Evolutionary conservation across 306 rosid species (phyloP).

Genomic region (Ochetophila trinervis): DNA sequence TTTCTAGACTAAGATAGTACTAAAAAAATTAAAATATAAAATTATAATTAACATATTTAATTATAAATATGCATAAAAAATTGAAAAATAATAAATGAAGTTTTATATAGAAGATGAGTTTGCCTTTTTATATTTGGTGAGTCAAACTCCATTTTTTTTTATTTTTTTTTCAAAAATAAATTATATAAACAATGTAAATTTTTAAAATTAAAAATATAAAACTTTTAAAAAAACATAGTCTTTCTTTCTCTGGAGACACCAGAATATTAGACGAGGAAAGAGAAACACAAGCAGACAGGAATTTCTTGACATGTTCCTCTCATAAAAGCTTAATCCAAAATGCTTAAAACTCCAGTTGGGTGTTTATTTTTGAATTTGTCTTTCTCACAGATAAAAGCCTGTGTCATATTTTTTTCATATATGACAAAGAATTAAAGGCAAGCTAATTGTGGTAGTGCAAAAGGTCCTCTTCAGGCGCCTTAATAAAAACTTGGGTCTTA

Average conservation of each 20-base stretch:
- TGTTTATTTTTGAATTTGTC: slow-evolving; percentile 22
- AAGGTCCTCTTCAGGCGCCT: slow-evolving; percentile 25
- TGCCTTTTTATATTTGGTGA: too few species aligned
- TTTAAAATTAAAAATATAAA: too few species aligned
- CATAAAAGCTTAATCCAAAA: not conserved
- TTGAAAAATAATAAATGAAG: too few species aligned
- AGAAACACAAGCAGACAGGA: slow-evolving; percentile 18
- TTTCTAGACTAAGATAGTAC: too few species aligned
- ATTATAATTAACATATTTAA: too few species aligned
- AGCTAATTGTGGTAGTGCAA: slow-evolving; percentile 48
- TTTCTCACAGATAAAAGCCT: slow-evolving; percentile 20
- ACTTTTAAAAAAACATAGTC: slow-evolving; percentile 23
- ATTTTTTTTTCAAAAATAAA: too few species aligned
- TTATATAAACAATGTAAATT: too few species aligned
- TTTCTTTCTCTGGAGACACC: slow-evolving; percentile 27
- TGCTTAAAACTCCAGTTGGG: slow-evolving; percentile 29
- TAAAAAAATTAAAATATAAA: too few species aligned
- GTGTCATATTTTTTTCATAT: slow-evolving; percentile 19
- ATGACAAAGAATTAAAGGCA: slow-evolving; percentile 40
- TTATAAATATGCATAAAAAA: too few species aligned
- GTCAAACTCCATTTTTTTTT: too few species aligned
- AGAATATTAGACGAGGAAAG: slow-evolving; percentile 38
- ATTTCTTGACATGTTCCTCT: slow-evolving; percentile 10
- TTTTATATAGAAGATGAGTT: slow-evolving; percentile 18
- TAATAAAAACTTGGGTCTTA: slow-evolving; percentile 44